Evolutionary conservation across 495 filamentous ascomycete species (phyloP).

Genomic region (Penicillium daleae): DNA sequence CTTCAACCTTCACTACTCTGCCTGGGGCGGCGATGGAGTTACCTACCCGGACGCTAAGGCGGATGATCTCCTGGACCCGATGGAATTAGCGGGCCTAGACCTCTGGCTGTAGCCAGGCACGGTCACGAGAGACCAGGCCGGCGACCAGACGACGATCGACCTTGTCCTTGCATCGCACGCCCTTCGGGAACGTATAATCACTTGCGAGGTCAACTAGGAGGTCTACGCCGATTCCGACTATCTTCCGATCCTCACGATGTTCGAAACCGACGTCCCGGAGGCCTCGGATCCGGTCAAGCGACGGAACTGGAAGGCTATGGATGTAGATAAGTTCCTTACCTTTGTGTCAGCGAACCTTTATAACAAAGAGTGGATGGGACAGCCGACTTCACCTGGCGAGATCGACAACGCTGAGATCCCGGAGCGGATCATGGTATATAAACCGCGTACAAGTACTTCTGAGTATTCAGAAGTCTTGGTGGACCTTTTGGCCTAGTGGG

Average conservation of each 20-base stretch:
- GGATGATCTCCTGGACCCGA: not conserved
- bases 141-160: slow-evolving; percentile 14
- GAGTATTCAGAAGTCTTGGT: no score
- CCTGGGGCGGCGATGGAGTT: not conserved
- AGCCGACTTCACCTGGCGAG: not conserved
- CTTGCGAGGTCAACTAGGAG: not conserved
- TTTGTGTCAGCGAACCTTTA: not conserved
- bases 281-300: slow-evolving; percentile 14
- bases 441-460: no score
- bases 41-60: not conserved
- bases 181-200: not conserved
- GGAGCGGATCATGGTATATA: no score
- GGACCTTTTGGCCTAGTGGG: no score
- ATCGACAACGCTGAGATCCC: slow-evolving; percentile 7
- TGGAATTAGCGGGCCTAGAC: not conserved
- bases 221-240: slow-evolving; percentile 18
- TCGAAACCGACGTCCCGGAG: slow-evolving; percentile 5
- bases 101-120: slow-evolving; percentile 9
- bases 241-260: slow-evolving; percentile 7
- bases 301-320: slow-evolving; percentile 23
- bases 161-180: slow-evolving; percentile 1
- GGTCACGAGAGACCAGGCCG: slow-evolving; percentile 5
- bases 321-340: slow-evolving; percentile 13
- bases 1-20: no score
- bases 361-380: not conserved